Evolutionary conservation across 139 green algal species (phyloP).

Genomic region (Pleodorina starrii): DNA sequence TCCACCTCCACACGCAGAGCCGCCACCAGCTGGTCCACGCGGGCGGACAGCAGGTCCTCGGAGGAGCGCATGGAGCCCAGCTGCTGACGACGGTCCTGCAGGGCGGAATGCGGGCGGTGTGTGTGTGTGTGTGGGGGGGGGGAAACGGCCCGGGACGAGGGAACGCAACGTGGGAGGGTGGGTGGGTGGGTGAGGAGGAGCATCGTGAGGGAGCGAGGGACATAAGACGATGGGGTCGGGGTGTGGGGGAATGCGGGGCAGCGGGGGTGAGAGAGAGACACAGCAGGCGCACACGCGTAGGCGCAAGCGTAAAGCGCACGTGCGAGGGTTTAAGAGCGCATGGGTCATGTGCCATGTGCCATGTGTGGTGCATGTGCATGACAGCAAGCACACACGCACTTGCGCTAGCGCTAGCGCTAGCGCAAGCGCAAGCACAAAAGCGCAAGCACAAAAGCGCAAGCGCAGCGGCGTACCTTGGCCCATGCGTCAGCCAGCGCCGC

Average conservation of each 20-base stretch:
- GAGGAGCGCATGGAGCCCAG: slow-evolving; percentile 2
- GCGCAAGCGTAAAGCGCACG: too few species aligned
- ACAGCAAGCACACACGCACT: background rate
- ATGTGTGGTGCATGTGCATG: background rate
- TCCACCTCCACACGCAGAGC: slow-evolving; percentile 28
- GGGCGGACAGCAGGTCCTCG: slow-evolving; percentile 17
- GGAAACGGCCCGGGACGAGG: too few species aligned
- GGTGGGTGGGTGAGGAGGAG: too few species aligned
- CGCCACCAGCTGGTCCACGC: background rate
- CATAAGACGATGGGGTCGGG: background rate
- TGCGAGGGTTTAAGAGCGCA: background rate
- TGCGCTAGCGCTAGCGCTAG: background rate
- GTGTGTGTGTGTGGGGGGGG: too few species aligned
- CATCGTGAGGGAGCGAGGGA: background rate
- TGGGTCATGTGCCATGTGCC: too few species aligned
- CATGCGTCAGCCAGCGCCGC: slow-evolving; percentile 37
- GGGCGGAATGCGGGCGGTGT: too few species aligned
- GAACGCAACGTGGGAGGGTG: too few species aligned
- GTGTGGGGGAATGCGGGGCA: too few species aligned
- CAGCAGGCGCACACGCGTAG: too few species aligned
- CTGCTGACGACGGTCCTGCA: background rate
- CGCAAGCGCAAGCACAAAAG: background rate
- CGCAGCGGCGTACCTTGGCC: slow-evolving; percentile 32
- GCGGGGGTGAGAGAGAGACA: too few species aligned
- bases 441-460: background rate